Base-by-base conservation (phyloP, 1,139 yeast genomes). In the Zygotorulaspora mrakii region DNA sequence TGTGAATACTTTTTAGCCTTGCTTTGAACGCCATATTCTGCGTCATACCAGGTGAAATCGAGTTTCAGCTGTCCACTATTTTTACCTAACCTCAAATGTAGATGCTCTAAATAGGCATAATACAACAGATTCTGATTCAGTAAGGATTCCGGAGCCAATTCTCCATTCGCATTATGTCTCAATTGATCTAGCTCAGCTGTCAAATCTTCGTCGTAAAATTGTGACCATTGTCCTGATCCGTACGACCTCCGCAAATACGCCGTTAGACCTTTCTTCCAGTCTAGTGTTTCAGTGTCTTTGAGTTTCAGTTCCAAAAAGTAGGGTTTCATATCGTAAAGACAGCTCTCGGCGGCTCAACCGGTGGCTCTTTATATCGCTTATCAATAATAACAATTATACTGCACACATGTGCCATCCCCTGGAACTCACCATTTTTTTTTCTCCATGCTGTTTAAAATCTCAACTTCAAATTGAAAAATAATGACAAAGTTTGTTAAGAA, bases 21-120 rank as follows among this genome's bases (percentile, higher is more conserved):
- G n/a, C 40, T 38, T 5, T 37, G 33, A 3, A 49, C 14, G 4
- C 72, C 62, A 2, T 68, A 59, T 31, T 68, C 68, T 5, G 91
- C 82, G 59, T 89, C 95, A 49, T 67, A 68, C 98, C 98, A 91
- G 0, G 77, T 73, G 62, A 89, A 89, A 37, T 76, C 72, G 30
- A 83, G 63, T 46, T 74, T 70, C 48, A 78, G 75, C 40, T 79
- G 79, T 16, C 72, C 68, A 16, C 73, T 68, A 35, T 71, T 71
- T 46, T 82, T 73, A 0, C 95, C 91, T 12, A 89, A 62, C 42
- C 96, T 69, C 50, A 86, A 65, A 49, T 85, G 91, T 36, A 91
- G 65, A 13, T 87, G 73, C 55, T 89, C 96, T 49, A 91, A 61
- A 59, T 84, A 94, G 20, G 87, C 85, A 56, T 82, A 87, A 63